Conservation (phyloP, 768 basidiomycete genomes). For the Kwoniella botswanensis region DNA sequence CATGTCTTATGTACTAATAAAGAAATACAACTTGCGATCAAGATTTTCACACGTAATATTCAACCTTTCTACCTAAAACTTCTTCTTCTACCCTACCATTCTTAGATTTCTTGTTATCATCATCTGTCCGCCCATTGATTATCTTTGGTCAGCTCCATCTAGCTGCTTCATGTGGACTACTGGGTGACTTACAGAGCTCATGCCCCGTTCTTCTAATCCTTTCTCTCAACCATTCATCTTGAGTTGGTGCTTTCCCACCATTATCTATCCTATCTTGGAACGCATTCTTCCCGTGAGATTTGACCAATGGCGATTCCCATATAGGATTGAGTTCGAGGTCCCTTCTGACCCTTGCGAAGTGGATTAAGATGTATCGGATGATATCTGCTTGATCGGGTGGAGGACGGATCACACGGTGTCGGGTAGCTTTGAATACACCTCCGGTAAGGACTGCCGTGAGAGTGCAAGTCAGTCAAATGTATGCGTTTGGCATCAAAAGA, state of each 20-base stretch:
- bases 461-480: neutral
- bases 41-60: constrained; percentile 28
- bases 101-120: constrained; percentile 25
- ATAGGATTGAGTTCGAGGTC: constrained; percentile 35
- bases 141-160: neutral
- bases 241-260: constrained; percentile 38
- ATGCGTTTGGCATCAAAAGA: neutral
- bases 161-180: neutral
- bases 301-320: constrained; percentile 41
- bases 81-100: constrained; percentile 32
- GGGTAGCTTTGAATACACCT: constrained; percentile 38
- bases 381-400: constrained; percentile 42
- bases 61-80: constrained; percentile 33
- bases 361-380: constrained; percentile 42
- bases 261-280: constrained; percentile 38
- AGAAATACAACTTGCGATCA: neutral
- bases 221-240: constrained; percentile 42
- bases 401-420: constrained; percentile 43
- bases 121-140: neutral
- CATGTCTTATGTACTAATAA: neutral
- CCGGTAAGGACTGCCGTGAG: constrained; percentile 31
- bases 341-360: constrained; percentile 43
- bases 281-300: constrained; percentile 27
- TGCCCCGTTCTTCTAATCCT: constrained; percentile 41
- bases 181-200: constrained; percentile 31